Evolutionary conservation across 2,329 filamentous ascomycete species (phyloP), one percentile per base, ranked within the genome.

Genomic region (Colletotrichum lupini): DNA sequence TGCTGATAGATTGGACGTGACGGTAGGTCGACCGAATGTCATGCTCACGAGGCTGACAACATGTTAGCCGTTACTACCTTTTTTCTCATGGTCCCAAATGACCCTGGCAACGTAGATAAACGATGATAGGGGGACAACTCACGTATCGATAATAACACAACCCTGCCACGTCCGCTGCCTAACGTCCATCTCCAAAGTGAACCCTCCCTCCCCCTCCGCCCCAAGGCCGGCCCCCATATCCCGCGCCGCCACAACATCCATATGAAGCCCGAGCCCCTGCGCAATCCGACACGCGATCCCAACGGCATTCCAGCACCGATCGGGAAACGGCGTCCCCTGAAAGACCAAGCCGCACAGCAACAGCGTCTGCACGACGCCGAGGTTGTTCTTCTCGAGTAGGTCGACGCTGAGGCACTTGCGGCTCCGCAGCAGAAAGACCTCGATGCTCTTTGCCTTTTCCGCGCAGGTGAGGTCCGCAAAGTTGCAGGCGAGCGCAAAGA

Each of bases 241-340:
- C 12, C 46, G n/a, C 16, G 22, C 75, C 46, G 72, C 75, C 28
- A 46, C 42, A n/a, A n/a, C 42, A 46, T 77, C 78, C 8, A 79
- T 79, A 66, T 86, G 84, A 42, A 87, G 73, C 0, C 84, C 84
- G 3, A 86, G 76, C 0, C 83, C 83, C 57, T 83, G 81, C 0
- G 83, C 84, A 11, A 85, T 77, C 3, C 84, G 78, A 62, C 81
- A 84, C 0, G 85, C 84, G 5, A 86, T 63, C 1, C 84, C 85
- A 5, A 85, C 80, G 0, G 81, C 77, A 59, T 85, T 84, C 83
- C 84, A 86, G 72, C 84, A 86, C 9, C 82, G 78, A 26, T 79
- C 81, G 0, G 83, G 81, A 64, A 83, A 83, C 0, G 81, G 80
- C 1, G 84, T 85, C 56, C 82, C 82, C 57, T 86, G 84, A 3